Evolutionary conservation across 1,284 basidiomycete species (phyloP), one percentile per base, ranked within the genome.

Genomic region (Puccinia sorghi): DNA sequence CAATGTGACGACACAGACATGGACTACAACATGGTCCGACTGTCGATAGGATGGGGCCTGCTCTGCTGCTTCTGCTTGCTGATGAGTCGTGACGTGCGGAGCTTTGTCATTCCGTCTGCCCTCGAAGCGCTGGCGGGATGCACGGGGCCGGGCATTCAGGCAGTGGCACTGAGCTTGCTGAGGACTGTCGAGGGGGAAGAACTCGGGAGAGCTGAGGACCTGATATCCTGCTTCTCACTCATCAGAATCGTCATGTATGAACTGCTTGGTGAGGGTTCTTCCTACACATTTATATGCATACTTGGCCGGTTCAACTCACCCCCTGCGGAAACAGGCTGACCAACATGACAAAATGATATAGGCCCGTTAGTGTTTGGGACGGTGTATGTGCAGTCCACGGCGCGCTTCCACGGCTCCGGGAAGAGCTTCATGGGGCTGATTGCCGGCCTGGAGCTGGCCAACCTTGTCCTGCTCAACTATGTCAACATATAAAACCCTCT

Each of bases 161-260:
- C 63, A n/a, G 43, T 64, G 22, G 63, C 20, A 64, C 63, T 64
- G 6, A 64, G 63, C 17, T 64, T 64, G 27, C 32, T 64, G n/a
- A n/a, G n/a, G 11, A n/a, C 39, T 43, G 9, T 46, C 43, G n/a
- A 41, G 22, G n/a, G n/a, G 9, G 13, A 41, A 22, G 3, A 46
- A 12, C 20, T 43, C 20, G 63, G 17, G 37, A 46, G 39, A 15
- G 27, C 63, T 11, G n/a, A n/a, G n/a, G 63, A 64, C 25, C 17
- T 64, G 4, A 64, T 64, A 8, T 64, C 63, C 20, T 41, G 63
- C 43, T 64, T 64, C 63, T 41, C 63, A 7, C 25, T 64, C 3
- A 64, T 64, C 17, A 20, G 22, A n/a, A 46, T 64, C 32, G 41
- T 64, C 6, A 25, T 25, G 43, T 46, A 64, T 20, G 63, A 46